Evolutionary conservation across 345 rosid genomes (phyloP).

Genomic region (Lagerstroemia speciosa): DNA sequence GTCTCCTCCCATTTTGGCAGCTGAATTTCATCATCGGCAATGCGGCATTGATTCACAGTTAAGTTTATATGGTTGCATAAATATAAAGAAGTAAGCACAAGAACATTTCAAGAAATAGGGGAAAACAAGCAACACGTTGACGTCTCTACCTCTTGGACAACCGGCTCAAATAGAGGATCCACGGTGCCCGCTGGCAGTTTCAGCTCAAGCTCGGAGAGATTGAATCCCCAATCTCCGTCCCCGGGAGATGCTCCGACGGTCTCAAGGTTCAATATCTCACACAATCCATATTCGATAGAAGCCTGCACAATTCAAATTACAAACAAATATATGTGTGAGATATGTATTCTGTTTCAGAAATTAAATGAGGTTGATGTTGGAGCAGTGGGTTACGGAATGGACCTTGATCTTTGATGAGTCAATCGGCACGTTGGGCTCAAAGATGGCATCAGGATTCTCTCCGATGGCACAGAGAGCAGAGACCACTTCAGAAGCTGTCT

Average conservation of each 20-base stretch:
- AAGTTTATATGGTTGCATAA: no score
- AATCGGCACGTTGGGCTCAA: not conserved
- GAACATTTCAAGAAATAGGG: not conserved
- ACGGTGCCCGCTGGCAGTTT: conserved; percentile 53
- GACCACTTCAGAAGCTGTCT: conserved; percentile 55
- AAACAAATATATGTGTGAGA: no score
- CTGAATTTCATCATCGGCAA: conserved; percentile 24
- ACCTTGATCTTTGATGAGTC: conserved; percentile 8
- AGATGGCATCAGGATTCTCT: conserved; percentile 10
- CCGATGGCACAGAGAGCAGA: conserved; percentile 48
- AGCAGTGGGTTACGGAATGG: no score
- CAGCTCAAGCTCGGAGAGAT: conserved; percentile 43
- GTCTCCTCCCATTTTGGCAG: conserved; percentile 73
- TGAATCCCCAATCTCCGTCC: conserved; percentile 45
- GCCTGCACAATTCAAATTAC: conserved; percentile 34
- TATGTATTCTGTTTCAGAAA: no score
- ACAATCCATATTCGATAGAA: conserved; percentile 63
- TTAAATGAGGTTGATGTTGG: no score
- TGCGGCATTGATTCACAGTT: not conserved
- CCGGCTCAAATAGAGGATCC: conserved; percentile 38
- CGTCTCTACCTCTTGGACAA: conserved; percentile 42
- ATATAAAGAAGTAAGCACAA: no score
- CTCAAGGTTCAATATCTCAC: conserved; percentile 59
- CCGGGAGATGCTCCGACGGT: conserved; percentile 48
- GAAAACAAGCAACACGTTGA: not conserved